Conservation (phyloP, 202 grass and related monocot genomes). For the Hordeum pubiflorum region DNA sequence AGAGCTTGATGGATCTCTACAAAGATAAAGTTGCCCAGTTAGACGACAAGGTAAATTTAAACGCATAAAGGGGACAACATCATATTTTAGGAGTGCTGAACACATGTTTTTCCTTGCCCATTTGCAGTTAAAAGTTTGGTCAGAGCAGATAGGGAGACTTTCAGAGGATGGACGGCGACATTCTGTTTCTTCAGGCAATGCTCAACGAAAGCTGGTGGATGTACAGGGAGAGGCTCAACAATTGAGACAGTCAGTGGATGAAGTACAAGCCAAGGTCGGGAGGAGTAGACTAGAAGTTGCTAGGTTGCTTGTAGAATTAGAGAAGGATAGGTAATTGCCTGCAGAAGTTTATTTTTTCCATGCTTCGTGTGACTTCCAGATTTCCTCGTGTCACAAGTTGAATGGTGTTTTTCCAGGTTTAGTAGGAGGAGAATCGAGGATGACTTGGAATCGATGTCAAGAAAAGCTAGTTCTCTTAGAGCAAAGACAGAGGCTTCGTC, state of each 20-base stretch:
- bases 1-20: conserved; percentile 45
- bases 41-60: conserved; percentile 46
- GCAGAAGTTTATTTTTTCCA: not conserved
- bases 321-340: conserved; percentile 42
- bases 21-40: conserved; percentile 35
- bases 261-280: conserved; percentile 28
- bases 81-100: not conserved
- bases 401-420: conserved; percentile 37
- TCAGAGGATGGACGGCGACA: conserved; percentile 33
- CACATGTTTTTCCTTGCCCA: conserved; percentile 9
- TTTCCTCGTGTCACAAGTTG: not conserved
- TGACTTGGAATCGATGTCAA: conserved; percentile 52
- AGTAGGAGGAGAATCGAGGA: conserved; percentile 58
- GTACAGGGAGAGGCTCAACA: conserved; percentile 33
- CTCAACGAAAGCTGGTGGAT: conserved; percentile 47
- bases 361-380: not conserved
- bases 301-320: conserved; percentile 46
- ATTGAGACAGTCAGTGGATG: conserved; percentile 31
- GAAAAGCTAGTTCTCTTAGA: conserved; percentile 41
- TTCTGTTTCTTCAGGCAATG: conserved; percentile 32
- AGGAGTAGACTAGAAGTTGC: conserved; percentile 33
- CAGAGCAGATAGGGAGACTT: conserved; percentile 42
- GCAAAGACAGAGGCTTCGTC: conserved; percentile 30
- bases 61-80: not conserved
- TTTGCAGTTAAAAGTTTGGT: conserved; percentile 49